Evolutionary conservation across 2,329 filamentous ascomycete species (phyloP).

Genomic region (Colletotrichum graminicola): DNA sequence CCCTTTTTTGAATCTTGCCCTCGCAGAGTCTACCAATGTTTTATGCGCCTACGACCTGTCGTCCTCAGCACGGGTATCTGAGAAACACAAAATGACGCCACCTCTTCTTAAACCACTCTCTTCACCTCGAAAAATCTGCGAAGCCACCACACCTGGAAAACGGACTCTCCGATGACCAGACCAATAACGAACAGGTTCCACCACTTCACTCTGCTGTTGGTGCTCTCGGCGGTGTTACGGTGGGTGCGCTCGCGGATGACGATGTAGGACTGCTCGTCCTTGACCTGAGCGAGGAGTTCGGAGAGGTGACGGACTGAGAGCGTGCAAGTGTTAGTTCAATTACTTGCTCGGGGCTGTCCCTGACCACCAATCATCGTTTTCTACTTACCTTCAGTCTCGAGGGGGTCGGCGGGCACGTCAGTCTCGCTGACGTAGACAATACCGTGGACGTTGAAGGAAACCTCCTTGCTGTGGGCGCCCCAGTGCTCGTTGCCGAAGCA

Average conservation of each 20-base stretch:
- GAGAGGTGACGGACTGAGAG: conserved; percentile 80
- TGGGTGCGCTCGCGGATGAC: conserved; percentile 94
- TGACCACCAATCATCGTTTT: not conserved
- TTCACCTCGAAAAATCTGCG: conserved; percentile 97
- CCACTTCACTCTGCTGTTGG: conserved; percentile 98
- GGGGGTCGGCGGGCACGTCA: conserved; percentile 85
- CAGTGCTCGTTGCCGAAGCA: conserved; percentile 99
- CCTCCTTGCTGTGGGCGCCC: conserved; percentile 96
- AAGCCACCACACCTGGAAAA: conserved; percentile 99
- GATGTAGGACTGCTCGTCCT: conserved; percentile 98
- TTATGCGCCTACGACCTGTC: conserved; percentile 30
- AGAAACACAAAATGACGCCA: conserved; percentile 19
- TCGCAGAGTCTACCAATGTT: not conserved
- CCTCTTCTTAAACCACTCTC: conserved; percentile 67
- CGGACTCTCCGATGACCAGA: conserved; percentile 88
- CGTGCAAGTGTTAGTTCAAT: conserved; percentile 15
- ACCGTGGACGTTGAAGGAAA: conserved; percentile 99
- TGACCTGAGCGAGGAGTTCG: conserved; percentile 89
- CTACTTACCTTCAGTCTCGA: conserved; percentile 86
- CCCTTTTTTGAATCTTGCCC: not conserved
- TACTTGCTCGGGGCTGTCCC: not conserved
- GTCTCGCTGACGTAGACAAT: conserved; percentile 96
- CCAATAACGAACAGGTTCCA: conserved; percentile 98
- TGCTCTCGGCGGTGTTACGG: conserved; percentile 98
- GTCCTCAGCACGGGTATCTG: conserved; percentile 29